Evolutionary conservation across 306 rosid species (phyloP), one percentile per base, ranked within the genome.

Genomic region (Dalbergia oliveri): DNA sequence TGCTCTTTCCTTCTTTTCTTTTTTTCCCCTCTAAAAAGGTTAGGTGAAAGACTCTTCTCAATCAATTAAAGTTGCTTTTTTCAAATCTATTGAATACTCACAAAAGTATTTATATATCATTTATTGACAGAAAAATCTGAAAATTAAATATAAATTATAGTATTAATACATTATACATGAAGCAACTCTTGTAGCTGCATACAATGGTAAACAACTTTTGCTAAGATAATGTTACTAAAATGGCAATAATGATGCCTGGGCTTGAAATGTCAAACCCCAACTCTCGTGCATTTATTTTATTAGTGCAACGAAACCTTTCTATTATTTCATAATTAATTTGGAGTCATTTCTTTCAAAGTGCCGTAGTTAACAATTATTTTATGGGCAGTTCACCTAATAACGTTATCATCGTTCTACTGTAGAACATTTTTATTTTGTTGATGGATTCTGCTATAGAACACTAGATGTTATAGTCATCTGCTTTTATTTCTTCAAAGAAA

Each of bases 251-350:
- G 47, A 77, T 54, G 81, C 43, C 19, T 60, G 0, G 1, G 21
- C 11, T 21, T 49, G 15, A 61, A 61, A 62, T 61, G 63, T 79
- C 66, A 71, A 79, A 33, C 47, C 15, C 21, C 64, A 37, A 5
- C 69, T 19, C 18, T 3, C 21, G 33, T 34, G 64, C 10, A 37
- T 69, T 69, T 59, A 19, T 10, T 70, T 47, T 10, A 9, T 47
- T 47, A 11, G 39, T 10, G 41, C 13, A 45, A 21, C 12, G 47
- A 70, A 50, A 35, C 58, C 18, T 34, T 15, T n/a, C 6, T 31
- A n/a, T 15, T 34, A 53, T 16, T 37, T 37, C 50, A 44, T 44
- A 44, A 44, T 44, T 44, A 44, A 44, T 44, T 2, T 8, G 12
- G 65, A 49, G 4, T 35, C 51, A 54, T 72, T 72, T 73, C 65